Conservation (phyloP, 352 stramenopile genomes). For the Pythium grandisporangium region DNA sequence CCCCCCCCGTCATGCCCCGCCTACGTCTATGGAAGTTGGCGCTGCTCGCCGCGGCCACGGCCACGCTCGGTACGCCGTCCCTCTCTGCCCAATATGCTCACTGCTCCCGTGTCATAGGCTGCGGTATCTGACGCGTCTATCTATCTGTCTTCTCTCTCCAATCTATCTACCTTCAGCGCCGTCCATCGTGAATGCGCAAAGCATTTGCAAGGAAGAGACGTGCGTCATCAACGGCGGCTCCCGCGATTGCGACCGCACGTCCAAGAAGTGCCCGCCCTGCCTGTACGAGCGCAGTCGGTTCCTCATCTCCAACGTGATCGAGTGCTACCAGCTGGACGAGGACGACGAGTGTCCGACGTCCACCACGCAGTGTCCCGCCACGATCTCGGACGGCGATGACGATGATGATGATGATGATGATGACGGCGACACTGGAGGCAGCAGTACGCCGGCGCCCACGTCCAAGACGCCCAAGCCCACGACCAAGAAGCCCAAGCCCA, state of each 20-base stretch:
- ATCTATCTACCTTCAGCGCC: too few relatives aligned
- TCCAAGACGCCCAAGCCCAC: not conserved
- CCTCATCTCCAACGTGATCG: conserved; percentile 14
- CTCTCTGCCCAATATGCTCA: too few relatives aligned
- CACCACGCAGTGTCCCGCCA: conserved; percentile 20
- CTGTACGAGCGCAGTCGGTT: not conserved
- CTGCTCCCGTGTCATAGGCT: too few relatives aligned
- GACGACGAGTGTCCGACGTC: conserved; percentile 23
- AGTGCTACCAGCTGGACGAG: conserved; percentile 28
- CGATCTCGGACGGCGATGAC: not conserved
- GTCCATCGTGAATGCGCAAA: too few relatives aligned
- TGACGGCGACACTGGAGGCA: not conserved
- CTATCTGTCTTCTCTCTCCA: too few relatives aligned
- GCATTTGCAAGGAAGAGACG: not conserved
- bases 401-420: not conserved
- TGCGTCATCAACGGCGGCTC: not conserved
- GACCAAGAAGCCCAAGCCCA: conserved; percentile 1
- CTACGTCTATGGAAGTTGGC: too few relatives aligned
- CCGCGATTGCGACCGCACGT: not conserved
- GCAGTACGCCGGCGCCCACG: not conserved
- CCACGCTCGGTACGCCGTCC: too few relatives aligned
- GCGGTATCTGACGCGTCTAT: too few relatives aligned
- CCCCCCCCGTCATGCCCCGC: too few relatives aligned
- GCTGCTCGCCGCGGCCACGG: too few relatives aligned
- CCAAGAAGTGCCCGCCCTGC: not conserved